Evolutionary conservation across 805 yeast species (phyloP).

Genomic region (Saccharomycopsis babjevae): DNA sequence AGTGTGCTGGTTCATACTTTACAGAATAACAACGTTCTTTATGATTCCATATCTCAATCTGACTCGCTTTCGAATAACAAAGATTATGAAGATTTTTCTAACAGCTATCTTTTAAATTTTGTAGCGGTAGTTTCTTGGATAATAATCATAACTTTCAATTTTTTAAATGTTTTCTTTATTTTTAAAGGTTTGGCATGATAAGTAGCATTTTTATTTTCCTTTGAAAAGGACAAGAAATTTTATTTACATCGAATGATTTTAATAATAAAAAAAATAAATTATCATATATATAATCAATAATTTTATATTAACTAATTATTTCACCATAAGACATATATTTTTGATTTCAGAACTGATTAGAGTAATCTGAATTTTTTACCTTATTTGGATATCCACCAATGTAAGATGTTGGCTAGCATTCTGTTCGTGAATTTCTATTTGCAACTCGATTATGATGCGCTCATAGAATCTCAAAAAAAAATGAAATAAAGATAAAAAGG

Average conservation of each 20-base stretch:
- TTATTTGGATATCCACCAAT: background rate
- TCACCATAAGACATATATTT: no score
- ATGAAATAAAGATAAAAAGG: background rate
- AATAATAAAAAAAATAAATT: no score
- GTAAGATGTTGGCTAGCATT: constrained; percentile 73
- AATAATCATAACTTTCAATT: constrained; percentile 52
- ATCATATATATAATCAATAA: no score
- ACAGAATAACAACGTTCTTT: background rate
- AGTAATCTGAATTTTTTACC: background rate
- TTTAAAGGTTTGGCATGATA: constrained; percentile 4
- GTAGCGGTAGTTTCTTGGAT: constrained; percentile 56
- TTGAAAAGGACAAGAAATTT: background rate
- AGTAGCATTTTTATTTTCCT: background rate
- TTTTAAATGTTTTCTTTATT: constrained; percentile 12
- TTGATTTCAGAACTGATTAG: background rate
- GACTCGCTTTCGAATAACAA: constrained; percentile 9
- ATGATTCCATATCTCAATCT: background rate
- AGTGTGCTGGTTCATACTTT: background rate
- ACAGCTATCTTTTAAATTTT: constrained; percentile 36
- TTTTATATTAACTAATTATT: no score
- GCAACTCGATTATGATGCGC: constrained; percentile 32
- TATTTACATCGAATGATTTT: background rate
- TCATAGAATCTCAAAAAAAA: background rate
- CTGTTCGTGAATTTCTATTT: constrained; percentile 60
- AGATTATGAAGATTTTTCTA: constrained; percentile 30